Evolutionary conservation across 1,284 basidiomycete genomes (phyloP).

Genomic region (Pseudozyma flocculosa): DNA sequence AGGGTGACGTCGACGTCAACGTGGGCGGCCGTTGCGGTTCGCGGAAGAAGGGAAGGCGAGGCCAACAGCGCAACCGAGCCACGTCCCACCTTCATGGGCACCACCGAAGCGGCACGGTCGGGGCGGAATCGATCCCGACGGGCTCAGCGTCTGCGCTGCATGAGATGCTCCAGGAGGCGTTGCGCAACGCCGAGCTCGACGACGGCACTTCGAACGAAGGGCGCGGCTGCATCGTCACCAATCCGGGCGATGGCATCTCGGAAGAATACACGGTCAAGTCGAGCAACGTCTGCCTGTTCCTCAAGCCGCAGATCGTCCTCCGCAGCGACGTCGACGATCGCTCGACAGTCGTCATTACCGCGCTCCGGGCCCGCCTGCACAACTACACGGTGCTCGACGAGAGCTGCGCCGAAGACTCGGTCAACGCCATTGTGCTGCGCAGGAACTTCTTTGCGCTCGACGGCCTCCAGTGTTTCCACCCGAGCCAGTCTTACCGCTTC

Average conservation of each 20-base stretch:
- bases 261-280: slow-evolving; percentile 62
- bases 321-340: slow-evolving; percentile 68
- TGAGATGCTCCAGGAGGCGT: slow-evolving; percentile 51
- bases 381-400: slow-evolving; percentile 80
- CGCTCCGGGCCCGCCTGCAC: slow-evolving; percentile 78
- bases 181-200: slow-evolving; percentile 26
- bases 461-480: slow-evolving; percentile 86
- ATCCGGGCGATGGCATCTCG: slow-evolving; percentile 53
- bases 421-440: slow-evolving; percentile 82
- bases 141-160: slow-evolving; percentile 38
- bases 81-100: too few relatives aligned
- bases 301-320: slow-evolving; percentile 88
- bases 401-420: slow-evolving; percentile 75
- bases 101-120: too few relatives aligned
- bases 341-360: slow-evolving; percentile 74
- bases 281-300: slow-evolving; percentile 76
- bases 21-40: too few relatives aligned
- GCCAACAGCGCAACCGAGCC: too few relatives aligned
- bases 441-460: slow-evolving; percentile 74
- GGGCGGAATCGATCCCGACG: too few relatives aligned
- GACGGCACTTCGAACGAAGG: neutral
- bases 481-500: slow-evolving; percentile 61
- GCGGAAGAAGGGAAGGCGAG: too few relatives aligned
- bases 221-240: neutral
- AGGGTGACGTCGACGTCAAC: too few relatives aligned